Base-by-base conservation (phyloP, 1,284 basidiomycete species). In the Termitomyces sp. region DNA sequence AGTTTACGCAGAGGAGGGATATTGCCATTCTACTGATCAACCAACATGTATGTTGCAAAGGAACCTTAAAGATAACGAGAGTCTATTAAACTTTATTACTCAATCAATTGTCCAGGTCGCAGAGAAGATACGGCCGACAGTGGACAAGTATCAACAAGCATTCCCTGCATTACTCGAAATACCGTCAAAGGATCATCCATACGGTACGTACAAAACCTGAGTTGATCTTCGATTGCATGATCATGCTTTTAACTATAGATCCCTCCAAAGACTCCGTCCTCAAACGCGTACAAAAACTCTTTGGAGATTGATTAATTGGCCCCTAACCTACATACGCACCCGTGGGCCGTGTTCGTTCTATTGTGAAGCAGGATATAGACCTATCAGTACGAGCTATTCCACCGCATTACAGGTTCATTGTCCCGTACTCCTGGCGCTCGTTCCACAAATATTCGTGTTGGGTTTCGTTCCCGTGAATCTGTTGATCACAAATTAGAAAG, bases 141-240 rank as follows among this genome's bases (percentile, higher is more conserved):
- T 99, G 15, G 97, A 99, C 73, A 87, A 88, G 63, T 99, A 99
- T 69, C 88, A 92, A 59, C 90, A 95, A 68, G 88, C 96, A 0
- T 99, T 99, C 76, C 97, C 97, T 21, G 94, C 97, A 0, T 72
- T 99, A 34, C 83, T 99, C 21, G 97, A 99, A 74, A 99, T 99
- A 61, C 97, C 97, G 17, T 92, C 90, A 52, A 96, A 96, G 70
- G 94, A 92, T 66, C 91, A 94, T 70, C 92, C 92, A 50, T 95
- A 94, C 64, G 92, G 92, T 92, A 61, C 56, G 77, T 68, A 50
- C 52, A 31, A 19, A 19, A 26, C 39, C 49, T 31, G 31, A 34
- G 17, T 31, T 56, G 7, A 21, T 41, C 39, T 30, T 24, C 13
- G 8, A 40, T 12, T 36, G 6, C 43, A 17, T 19, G 5, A 19